Evolutionary conservation across 2,329 filamentous ascomycete species (phyloP).

Genomic region (Helotiales sp.): DNA sequence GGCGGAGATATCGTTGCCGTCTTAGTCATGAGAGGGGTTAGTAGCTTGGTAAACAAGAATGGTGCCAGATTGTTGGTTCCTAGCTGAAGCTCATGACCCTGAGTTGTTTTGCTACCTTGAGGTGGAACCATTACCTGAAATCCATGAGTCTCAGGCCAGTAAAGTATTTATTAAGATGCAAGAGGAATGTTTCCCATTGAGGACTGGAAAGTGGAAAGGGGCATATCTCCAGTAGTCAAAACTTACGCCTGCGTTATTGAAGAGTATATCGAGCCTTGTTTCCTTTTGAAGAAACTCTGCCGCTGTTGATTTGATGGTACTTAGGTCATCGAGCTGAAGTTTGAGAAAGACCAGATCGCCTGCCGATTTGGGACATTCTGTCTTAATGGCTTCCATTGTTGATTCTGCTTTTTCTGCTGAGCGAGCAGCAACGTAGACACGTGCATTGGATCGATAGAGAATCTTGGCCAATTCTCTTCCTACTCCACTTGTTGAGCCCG

Average conservation of each 20-base stretch:
- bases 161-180: no score
- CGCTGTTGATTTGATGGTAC: conserved; percentile 38
- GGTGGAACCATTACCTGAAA: conserved; percentile 35
- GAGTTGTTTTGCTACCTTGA: conserved; percentile 15
- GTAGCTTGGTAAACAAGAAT: conserved; percentile 37
- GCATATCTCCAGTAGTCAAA: no score
- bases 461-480: conserved; percentile 39
- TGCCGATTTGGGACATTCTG: conserved; percentile 25
- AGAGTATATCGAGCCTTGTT: conserved; percentile 40
- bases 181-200: no score
- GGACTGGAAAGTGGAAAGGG: no score
- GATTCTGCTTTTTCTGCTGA: conserved; percentile 38
- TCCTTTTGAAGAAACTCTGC: conserved; percentile 38
- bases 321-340: conserved; percentile 40
- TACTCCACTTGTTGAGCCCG: conserved; percentile 38
- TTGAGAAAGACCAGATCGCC: conserved; percentile 38
- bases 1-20: conserved; percentile 26
- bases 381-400: conserved; percentile 41
- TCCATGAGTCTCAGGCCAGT: background rate
- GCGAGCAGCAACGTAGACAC: conserved; percentile 43
- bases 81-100: conserved; percentile 38
- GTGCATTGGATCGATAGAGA: conserved; percentile 41
- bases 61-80: conserved; percentile 38
- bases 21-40: conserved; percentile 33
- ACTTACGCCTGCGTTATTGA: conserved; percentile 36